Percentiles rank a stretch among this genome's conserved stretches.
These are phyloP conservation scores for Nakaseomyces kungkrabaensis DNA, from an alignment of 1,139 yeast genomes.

Conservation along the genomic window DNA sequence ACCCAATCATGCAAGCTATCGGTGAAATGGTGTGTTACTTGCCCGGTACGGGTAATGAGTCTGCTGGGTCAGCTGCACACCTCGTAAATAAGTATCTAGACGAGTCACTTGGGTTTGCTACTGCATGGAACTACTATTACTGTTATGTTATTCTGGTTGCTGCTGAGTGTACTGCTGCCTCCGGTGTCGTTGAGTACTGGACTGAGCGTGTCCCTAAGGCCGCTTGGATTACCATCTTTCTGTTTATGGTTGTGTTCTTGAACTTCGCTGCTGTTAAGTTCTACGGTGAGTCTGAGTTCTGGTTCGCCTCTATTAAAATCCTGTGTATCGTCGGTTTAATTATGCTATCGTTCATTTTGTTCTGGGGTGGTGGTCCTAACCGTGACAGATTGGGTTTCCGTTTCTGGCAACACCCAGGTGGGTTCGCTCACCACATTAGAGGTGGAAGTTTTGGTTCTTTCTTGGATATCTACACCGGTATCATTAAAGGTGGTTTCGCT, in stretches of 20 bases:
- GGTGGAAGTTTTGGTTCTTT: constrained; percentile 45
- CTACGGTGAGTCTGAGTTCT: constrained; percentile 44
- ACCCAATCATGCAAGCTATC: constrained; percentile 54
- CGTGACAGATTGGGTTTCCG: constrained; percentile 59
- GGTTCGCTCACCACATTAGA: constrained; percentile 41
- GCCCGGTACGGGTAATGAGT: constrained; percentile 45
- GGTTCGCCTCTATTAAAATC: constrained; percentile 48
- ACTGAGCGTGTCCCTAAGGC: constrained; percentile 33
- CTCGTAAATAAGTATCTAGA: constrained; percentile 39
- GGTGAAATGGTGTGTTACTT: constrained; percentile 76
- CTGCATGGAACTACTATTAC: constrained; percentile 64
- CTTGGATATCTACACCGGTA: constrained; percentile 57
- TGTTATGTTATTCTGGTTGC: constrained; percentile 45
- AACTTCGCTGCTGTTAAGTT: constrained; percentile 41
- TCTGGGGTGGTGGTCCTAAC: constrained; percentile 76
- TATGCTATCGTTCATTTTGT: constrained; percentile 58
- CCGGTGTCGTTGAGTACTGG: constrained; percentile 53
- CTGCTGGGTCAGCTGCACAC: constrained; percentile 25
- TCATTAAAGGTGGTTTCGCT: constrained; percentile 55
- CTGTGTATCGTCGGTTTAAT: constrained; percentile 61
- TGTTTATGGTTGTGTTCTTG: constrained; percentile 33
- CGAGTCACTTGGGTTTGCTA: constrained; percentile 63
- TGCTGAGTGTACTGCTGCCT: constrained; percentile 72
- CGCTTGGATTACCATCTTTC: constrained; percentile 42
- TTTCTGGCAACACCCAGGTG: constrained; percentile 55